A percentile compares a stretch with the other conserved stretches of the same genome.
Evolutionary conservation across 805 yeast genomes (phyloP).

Genomic region (Metschnikowia dekortorum): DNA sequence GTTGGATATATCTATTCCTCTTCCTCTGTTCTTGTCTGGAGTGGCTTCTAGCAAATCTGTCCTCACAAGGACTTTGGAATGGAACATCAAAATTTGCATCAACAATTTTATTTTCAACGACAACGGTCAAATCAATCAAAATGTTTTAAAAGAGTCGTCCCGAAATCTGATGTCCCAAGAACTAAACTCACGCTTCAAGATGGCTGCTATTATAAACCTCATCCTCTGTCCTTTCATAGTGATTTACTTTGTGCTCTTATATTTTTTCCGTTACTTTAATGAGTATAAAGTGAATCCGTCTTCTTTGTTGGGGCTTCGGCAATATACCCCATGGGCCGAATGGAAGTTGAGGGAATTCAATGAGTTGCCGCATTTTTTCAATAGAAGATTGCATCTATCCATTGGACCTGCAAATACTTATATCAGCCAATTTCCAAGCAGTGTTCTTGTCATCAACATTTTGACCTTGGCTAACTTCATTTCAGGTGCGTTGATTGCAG

Average conservation of each 20-base stretch:
- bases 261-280: slow-evolving; percentile 87
- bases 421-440: slow-evolving; percentile 89
- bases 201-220: slow-evolving; percentile 84
- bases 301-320: slow-evolving; percentile 62
- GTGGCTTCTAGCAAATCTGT: slow-evolving; percentile 29
- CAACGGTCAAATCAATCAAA: slow-evolving; percentile 73
- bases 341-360: slow-evolving; percentile 95
- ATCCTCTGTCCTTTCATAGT: slow-evolving; percentile 83
- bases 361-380: slow-evolving; percentile 86
- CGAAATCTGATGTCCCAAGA: slow-evolving; percentile 65
- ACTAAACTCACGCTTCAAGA: slow-evolving; percentile 69
- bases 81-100: slow-evolving; percentile 88
- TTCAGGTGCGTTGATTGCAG: slow-evolving; percentile 85
- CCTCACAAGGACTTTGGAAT: slow-evolving; percentile 84
- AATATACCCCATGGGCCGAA: slow-evolving; percentile 89
- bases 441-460: slow-evolving; percentile 37
- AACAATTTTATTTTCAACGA: slow-evolving; percentile 81
- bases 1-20: slow-evolving; percentile 53
- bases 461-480: slow-evolving; percentile 51
- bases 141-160: slow-evolving; percentile 66
- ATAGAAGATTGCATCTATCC: slow-evolving; percentile 71
- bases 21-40: slow-evolving; percentile 12
- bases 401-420: slow-evolving; percentile 76
- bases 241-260: slow-evolving; percentile 72
- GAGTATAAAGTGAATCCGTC: slow-evolving; percentile 89